A percentile compares a stretch with the other conserved stretches of the same genome.
These are phyloP conservation scores for Deinandra increscens DNA, from an alignment of 129 eudicot species.

Conservation along the genomic window DNA sequence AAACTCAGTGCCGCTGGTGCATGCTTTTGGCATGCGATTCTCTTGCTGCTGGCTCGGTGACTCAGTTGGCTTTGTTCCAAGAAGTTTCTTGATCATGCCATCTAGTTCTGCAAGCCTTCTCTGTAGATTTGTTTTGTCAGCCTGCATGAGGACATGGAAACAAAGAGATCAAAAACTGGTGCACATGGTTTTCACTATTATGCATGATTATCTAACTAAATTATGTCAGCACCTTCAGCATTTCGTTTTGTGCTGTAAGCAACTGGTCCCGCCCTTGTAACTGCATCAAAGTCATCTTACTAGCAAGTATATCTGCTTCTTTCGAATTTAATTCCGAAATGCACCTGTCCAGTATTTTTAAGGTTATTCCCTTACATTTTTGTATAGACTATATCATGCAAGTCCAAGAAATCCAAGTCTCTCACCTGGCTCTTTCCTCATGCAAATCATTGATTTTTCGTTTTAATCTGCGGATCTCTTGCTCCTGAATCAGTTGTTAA, in stretches of 20 bases:
- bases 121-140: conserved; percentile 62
- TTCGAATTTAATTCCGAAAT: conserved; percentile 47
- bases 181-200: neutral
- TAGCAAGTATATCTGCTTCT: conserved; percentile 53
- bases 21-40: conserved; percentile 27
- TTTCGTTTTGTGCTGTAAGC: conserved; percentile 72
- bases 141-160: conserved; percentile 35
- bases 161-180: neutral
- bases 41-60: conserved; percentile 30
- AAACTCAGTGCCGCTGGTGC: conserved; percentile 30
- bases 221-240: conserved; percentile 55
- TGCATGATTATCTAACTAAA: neutral
- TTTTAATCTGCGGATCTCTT: conserved; percentile 56
- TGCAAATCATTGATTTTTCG: conserved; percentile 50
- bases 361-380: neutral
- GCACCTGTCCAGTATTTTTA: conserved; percentile 39
- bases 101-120: conserved; percentile 62
- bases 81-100: conserved; percentile 64
- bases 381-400: neutral
- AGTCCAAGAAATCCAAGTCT: conserved; percentile 7
- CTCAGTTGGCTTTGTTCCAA: conserved; percentile 41
- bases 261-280: conserved; percentile 68
- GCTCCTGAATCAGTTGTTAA: conserved; percentile 47
- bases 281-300: conserved; percentile 56
- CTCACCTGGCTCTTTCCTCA: conserved; percentile 74